These are phyloP conservation scores for Cystoderma amianthinum DNA, from an alignment of 768 basidiomycete species.

Conservation along the genomic window DNA sequence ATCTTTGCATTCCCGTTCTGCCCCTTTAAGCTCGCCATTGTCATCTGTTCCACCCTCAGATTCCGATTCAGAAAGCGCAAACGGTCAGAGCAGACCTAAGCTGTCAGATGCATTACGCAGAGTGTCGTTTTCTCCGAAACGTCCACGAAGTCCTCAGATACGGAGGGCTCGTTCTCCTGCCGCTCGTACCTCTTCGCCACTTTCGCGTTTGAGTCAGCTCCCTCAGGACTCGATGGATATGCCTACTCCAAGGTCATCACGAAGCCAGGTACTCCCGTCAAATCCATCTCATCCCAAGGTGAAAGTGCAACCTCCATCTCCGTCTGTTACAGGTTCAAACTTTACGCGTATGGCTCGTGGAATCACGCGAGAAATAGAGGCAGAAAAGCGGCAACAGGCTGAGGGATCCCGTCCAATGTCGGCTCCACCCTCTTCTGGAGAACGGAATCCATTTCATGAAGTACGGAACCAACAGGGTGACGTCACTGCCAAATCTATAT, in stretches of 20 bases:
- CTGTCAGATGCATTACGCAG: conserved; percentile 66
- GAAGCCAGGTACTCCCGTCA: conserved; percentile 18
- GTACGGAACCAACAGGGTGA: conserved; percentile 19
- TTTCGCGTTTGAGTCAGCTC: conserved; percentile 10
- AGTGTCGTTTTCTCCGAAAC: conserved; percentile 69
- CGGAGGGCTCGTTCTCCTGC: conserved; percentile 6
- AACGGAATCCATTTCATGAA: conserved; percentile 33
- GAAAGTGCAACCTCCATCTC: conserved; percentile 54
- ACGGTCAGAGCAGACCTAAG: conserved; percentile 43
- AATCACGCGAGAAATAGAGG: conserved; percentile 46
- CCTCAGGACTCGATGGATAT: conserved; percentile 10
- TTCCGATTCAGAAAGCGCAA: conserved; percentile 36
- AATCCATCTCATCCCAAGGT: conserved; percentile 35
- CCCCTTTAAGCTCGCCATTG: conserved; percentile 39
- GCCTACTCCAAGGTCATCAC: conserved; percentile 26
- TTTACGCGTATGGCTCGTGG: conserved; percentile 57
- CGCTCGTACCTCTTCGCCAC: conserved; percentile 14
- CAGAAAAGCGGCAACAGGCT: conserved; percentile 18
- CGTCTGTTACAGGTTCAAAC: conserved; percentile 44
- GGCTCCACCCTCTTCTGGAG: conserved; percentile 8
- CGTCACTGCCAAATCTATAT: conserved; percentile 7
- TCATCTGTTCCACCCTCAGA: conserved; percentile 42
- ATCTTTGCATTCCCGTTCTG: conserved; percentile 23
- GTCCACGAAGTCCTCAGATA: conserved; percentile 47
- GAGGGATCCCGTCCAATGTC: conserved; percentile 5